Conservation (phyloP, 2,329 filamentous ascomycete species). For the Parastagonospora nodorum region DNA sequence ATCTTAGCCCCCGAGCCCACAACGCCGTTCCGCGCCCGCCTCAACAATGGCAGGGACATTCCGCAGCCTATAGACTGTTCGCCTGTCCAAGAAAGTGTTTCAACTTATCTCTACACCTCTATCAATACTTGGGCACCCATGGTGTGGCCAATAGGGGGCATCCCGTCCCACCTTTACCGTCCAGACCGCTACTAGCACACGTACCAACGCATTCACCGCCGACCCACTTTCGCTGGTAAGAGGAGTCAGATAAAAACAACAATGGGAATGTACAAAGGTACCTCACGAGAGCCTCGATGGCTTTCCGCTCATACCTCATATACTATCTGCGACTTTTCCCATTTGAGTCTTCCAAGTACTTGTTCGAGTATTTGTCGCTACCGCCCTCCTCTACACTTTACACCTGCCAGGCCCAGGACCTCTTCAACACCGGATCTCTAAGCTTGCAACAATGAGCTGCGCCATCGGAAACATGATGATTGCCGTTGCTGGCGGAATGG, state of each 20-base stretch:
- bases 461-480: slow-evolving; percentile 5
- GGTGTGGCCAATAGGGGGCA: background rate
- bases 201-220: slow-evolving; percentile 5
- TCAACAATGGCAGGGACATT: no score
- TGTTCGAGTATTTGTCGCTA: no score
- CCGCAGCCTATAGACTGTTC: no score
- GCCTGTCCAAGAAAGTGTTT: background rate
- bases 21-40: no score
- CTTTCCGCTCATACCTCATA: background rate
- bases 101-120: background rate
- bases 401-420: background rate
- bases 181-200: background rate
- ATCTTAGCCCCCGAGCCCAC: no score
- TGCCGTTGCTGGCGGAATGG: slow-evolving; percentile 1
- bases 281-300: background rate
- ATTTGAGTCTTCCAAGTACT: no score
- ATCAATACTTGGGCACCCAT: background rate
- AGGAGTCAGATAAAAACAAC: background rate
- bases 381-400: no score
- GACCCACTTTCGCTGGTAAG: background rate
- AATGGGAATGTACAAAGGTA: background rate
- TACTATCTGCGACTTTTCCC: no score
- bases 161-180: background rate
- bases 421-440: background rate
- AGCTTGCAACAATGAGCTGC: slow-evolving; percentile 1